Base-by-base conservation (phyloP, 129 eudicot genomes). In the Deinandra increscens region DNA sequence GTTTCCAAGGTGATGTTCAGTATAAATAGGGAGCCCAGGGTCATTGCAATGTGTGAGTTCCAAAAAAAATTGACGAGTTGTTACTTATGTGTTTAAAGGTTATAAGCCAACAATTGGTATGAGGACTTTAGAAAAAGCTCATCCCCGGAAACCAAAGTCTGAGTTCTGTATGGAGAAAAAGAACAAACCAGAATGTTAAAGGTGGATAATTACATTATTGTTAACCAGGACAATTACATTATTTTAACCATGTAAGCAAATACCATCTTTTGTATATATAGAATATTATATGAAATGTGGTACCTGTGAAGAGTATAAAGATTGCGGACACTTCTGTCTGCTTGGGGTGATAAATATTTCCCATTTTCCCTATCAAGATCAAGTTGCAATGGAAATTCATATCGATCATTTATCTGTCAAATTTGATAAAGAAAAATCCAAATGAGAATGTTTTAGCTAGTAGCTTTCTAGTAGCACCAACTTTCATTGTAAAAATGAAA, bases 301-400 rank as follows among this genome's bases (percentile, higher is more conserved):
- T 87, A 91, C 97, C 97, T 91, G 79, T 91, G 97, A 62, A 91
- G 95, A 58, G 88, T 85, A 73, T 91, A 91, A 33, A 91, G 78
- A 81, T 91, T 91, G 56, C 97, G 92, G 23, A 91, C 93, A 60
- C 84, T 87, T 74, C 88, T 81, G 71, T 91, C 93, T 7, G 97
- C 96, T 6, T 91, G 92, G 19, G 97, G 97, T 20, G 97, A 85
- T 65, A 91, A 82, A 76, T 91, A 91, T 64, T 85, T 91, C 18
- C 95, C 89, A 69, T 87, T 72, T 75, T 91, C 97, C 68, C 90
- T 83, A 68, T 91, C 97, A 41, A 91, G 96, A 79, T 91, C 97
- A 75, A 91, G 92, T 84, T 88, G 86, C 75, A 85, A 78, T 62
- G 96, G 96, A 64, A 91, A 91, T 73, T 91, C 97, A 78, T 91